Conservation (phyloP, 1,284 basidiomycete genomes). For the Omphalotus olearius region DNA sequence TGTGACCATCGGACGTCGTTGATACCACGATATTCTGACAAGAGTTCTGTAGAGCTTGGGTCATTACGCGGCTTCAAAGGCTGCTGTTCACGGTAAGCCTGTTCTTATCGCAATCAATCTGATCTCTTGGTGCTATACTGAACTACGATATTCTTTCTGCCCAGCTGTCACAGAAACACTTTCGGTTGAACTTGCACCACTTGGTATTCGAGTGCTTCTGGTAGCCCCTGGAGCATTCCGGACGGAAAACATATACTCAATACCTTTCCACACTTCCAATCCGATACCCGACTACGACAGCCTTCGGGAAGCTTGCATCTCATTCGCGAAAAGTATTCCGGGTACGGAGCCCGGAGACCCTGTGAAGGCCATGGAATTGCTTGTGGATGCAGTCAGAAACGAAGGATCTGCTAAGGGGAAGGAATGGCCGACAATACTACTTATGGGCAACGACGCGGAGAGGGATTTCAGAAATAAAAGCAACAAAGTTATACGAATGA, state of each 20-base stretch:
- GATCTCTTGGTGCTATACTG: neutral
- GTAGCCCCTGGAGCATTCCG: constrained; percentile 28
- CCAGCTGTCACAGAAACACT: constrained; percentile 28
- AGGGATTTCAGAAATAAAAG: constrained; percentile 21
- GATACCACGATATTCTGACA: neutral
- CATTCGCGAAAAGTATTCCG: constrained; percentile 15
- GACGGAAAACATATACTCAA: constrained; percentile 21
- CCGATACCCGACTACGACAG: constrained; percentile 23
- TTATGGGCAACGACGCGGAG: constrained; percentile 26
- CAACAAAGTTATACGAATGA: constrained; percentile 15
- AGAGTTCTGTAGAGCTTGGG: constrained; percentile 13
- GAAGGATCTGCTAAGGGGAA: constrained; percentile 23
- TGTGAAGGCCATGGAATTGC: constrained; percentile 23
- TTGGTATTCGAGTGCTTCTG: constrained; percentile 27
- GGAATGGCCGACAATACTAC: constrained; percentile 22
- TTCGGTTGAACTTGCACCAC: constrained; percentile 23
- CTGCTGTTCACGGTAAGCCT: constrained; percentile 26
- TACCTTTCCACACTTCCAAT: constrained; percentile 16
- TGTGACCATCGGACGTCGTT: neutral
- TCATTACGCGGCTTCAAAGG: constrained; percentile 29
- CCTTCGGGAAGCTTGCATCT: constrained; percentile 14
- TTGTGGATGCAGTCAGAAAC: constrained; percentile 27
- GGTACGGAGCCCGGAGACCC: constrained; percentile 27
- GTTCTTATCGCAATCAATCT: neutral
- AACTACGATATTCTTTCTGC: neutral